A percentile compares a stretch with the other conserved stretches of the same genome.
Conservation (phyloP, 371 early-diverging fungal genomes). For the Lichtheimia hyalospora region DNA sequence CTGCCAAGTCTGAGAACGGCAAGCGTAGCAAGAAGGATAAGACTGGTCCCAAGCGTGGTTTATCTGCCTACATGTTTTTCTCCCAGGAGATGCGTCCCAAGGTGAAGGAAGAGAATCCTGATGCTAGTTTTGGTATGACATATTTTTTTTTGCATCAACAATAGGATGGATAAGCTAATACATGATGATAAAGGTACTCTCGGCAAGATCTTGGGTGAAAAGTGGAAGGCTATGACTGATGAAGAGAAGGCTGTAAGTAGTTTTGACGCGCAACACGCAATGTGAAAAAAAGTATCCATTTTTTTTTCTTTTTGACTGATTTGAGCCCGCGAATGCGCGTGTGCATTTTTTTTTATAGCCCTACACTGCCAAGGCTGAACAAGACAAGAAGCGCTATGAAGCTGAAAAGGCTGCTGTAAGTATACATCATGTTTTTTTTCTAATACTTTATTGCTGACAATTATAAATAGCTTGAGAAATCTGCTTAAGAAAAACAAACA, state of each 20-base stretch:
- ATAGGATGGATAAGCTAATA: too few relatives aligned
- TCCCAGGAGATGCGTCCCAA: constrained; percentile 68
- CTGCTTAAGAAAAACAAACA: constrained; percentile 1
- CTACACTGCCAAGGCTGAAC: constrained; percentile 50
- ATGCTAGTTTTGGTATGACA: constrained; percentile 71
- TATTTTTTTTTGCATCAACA: background rate
- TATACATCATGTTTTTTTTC: constrained; percentile 1
- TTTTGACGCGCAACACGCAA: background rate
- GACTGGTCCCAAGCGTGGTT: constrained; percentile 79
- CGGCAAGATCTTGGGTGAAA: constrained; percentile 78
- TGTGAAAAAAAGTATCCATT: too few relatives aligned
- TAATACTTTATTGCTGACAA: background rate
- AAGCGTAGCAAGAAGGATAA: constrained; percentile 62
- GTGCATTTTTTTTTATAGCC: constrained; percentile 29
- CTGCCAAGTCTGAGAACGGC: constrained; percentile 21
- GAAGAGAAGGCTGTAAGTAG: constrained; percentile 60
- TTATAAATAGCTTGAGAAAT: background rate
- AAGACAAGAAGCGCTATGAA: constrained; percentile 78
- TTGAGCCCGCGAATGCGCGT: background rate
- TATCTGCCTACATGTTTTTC: constrained; percentile 85
- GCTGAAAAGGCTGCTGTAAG: constrained; percentile 61
- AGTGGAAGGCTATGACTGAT: constrained; percentile 72
- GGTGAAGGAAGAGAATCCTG: constrained; percentile 77
- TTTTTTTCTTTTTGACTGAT: constrained; percentile 10
- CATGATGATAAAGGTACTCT: constrained; percentile 49